These are phyloP conservation scores for Pseudovirgaria hyperparasitica DNA, from an alignment of 2,329 filamentous ascomycete genomes.

Conservation along the genomic window DNA sequence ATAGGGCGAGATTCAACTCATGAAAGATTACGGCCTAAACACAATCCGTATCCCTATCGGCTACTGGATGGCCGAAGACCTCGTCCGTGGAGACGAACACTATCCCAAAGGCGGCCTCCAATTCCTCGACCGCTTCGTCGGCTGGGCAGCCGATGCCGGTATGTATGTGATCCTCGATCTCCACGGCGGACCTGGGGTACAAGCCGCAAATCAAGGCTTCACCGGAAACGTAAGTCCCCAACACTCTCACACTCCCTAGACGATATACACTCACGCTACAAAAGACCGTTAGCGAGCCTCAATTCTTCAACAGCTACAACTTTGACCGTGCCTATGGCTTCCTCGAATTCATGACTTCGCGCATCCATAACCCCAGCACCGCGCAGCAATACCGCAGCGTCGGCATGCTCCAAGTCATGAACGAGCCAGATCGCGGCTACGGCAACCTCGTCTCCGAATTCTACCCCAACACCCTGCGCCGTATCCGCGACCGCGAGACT, in stretches of 20 bases:
- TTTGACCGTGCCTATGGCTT: slow-evolving; percentile 43
- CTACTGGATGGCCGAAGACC: slow-evolving; percentile 41
- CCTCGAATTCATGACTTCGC: slow-evolving; percentile 42
- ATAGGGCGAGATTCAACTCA: slow-evolving; percentile 36
- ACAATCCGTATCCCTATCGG: slow-evolving; percentile 42
- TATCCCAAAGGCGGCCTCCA: slow-evolving; percentile 37
- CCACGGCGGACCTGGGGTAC: slow-evolving; percentile 39
- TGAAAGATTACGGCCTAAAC: slow-evolving; percentile 38
- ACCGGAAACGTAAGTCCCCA: slow-evolving; percentile 28
- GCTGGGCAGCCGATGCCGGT: slow-evolving; percentile 35
- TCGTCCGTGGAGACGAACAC: slow-evolving; percentile 35
- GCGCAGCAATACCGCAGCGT: slow-evolving; percentile 39
- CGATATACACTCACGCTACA: slow-evolving; percentile 22
- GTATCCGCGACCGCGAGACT: slow-evolving; percentile 36
- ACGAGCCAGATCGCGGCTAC: slow-evolving; percentile 39
- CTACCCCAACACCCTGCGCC: slow-evolving; percentile 35
- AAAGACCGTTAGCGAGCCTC: slow-evolving; percentile 38
- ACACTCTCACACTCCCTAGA: no score
- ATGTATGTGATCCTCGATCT: slow-evolving; percentile 44
- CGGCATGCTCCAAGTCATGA: slow-evolving; percentile 46
- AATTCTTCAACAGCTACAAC: slow-evolving; percentile 46
- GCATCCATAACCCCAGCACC: slow-evolving; percentile 39
- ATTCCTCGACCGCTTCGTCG: slow-evolving; percentile 34
- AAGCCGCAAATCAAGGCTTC: slow-evolving; percentile 33
- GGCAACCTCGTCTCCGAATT: slow-evolving; percentile 19